Evolutionary conservation across 2,329 filamentous ascomycete genomes (phyloP), one percentile per base, ranked within the genome.

Genomic region (Didymella keratinophila): DNA sequence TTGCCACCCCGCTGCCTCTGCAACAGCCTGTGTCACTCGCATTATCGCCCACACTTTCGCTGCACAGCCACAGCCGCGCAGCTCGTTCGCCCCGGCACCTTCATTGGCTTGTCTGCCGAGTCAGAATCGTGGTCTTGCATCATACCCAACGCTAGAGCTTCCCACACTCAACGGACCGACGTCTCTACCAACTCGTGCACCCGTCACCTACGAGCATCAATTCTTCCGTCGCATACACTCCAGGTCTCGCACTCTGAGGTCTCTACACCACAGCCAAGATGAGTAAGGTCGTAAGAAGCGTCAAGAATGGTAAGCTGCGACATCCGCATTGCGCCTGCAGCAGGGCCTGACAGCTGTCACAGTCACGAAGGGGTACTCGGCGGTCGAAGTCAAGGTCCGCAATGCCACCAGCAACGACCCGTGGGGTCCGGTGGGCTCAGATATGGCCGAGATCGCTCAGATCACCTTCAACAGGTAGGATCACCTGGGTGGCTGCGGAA

Each of bases 381-480:
- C 86, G 67, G 92, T 96, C 72, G 94, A 99, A 84, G 92, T 98
- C 78, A 98, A 98, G 83, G 95, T 99, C 79, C 76, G 71, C 56
- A 78, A 75, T 74, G 67, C 95, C 63, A 99, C 95, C 62, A 98
- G 93, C 81, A 99, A 99, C 78, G 95, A 98, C 76, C 92, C 93
- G 81, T 99, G 95, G 95, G 95, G 95, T 67, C 95, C 95, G 51
- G 96, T 94, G 42, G 95, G 95, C 60, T 96, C 93, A 59, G 94
- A 99, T 78, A 98, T 99, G 95, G 92, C 91, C 79, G 95, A 99
- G 81, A 97, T 99, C 75, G 93, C 95, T 78, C 92, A 95, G 78
- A 89, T 98, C 84, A 98, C 95, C 49, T 99, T 93, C 82, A 96
- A 96, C 82, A 96, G 91, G 94, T 97, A 88, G 73, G 89, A 80